Conservation (phyloP, 2,329 filamentous ascomycete genomes). For the Diaporthe aspalathi region DNA sequence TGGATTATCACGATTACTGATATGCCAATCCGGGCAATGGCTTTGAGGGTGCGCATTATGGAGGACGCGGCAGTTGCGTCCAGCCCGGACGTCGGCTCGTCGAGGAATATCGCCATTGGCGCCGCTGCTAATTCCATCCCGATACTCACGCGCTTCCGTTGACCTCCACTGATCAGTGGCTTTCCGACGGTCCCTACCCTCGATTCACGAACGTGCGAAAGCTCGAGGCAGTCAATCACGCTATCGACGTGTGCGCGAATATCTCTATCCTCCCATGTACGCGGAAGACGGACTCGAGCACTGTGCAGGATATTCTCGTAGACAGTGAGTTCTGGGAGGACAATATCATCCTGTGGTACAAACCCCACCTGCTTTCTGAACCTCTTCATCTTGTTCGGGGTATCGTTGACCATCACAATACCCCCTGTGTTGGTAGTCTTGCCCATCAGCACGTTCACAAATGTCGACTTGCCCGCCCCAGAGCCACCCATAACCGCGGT, state of each 20-base stretch:
- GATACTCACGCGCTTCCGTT: constrained; percentile 69
- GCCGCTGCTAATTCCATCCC: constrained; percentile 68
- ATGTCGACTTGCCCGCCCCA: constrained; percentile 70
- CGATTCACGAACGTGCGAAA: constrained; percentile 63
- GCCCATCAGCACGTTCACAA: constrained; percentile 71
- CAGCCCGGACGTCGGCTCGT: constrained; percentile 65
- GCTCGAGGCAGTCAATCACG: constrained; percentile 65
- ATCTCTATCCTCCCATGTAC: constrained; percentile 60
- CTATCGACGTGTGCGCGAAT: constrained; percentile 66
- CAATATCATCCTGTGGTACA: constrained; percentile 71
- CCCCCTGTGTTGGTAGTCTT: constrained; percentile 64
- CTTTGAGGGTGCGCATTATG: constrained; percentile 65
- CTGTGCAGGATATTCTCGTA: constrained; percentile 72
- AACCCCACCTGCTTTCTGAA: constrained; percentile 72
- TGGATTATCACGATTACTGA: constrained; percentile 70
- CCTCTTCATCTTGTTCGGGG: constrained; percentile 57
- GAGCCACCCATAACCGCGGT: constrained; percentile 70
- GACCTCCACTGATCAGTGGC: constrained; percentile 65
- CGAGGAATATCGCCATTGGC: constrained; percentile 66
- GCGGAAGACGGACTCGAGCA: constrained; percentile 64
- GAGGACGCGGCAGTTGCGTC: constrained; percentile 67
- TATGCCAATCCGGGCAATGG: constrained; percentile 65
- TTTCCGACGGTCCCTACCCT: constrained; percentile 63
- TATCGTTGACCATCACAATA: constrained; percentile 64
- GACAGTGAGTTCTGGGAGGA: constrained; percentile 69